A percentile compares a stretch with the other conserved stretches of the same genome.
Conservation (phyloP, 177 flowering plant genomes). For the Vitis hybrid region DNA sequence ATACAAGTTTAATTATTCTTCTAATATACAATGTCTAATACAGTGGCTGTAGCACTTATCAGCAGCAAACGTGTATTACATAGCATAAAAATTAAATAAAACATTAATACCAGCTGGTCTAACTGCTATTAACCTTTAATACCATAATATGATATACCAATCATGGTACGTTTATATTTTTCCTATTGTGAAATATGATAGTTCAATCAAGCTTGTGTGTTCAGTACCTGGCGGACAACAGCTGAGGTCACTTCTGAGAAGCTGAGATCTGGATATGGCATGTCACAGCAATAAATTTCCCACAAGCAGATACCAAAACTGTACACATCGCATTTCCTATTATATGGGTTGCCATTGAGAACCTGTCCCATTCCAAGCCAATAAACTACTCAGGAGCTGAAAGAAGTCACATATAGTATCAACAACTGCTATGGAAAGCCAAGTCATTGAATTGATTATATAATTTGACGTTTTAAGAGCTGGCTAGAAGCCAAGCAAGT, state of each 20-base stretch:
- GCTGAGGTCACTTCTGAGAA: constrained; percentile 60
- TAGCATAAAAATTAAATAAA: too few relatives aligned
- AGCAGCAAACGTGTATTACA: background rate
- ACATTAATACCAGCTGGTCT: background rate
- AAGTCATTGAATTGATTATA: background rate
- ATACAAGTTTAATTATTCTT: constrained; percentile 7
- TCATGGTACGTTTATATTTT: too few relatives aligned
- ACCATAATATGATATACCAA: too few relatives aligned
- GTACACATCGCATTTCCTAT: constrained; percentile 54
- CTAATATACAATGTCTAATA: background rate
- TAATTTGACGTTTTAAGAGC: background rate
- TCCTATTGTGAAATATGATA: too few relatives aligned
- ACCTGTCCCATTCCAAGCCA: constrained; percentile 30
- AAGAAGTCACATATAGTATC: background rate
- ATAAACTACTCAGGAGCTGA: background rate
- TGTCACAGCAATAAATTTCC: constrained; percentile 61
- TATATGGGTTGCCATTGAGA: constrained; percentile 50
- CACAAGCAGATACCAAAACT: constrained; percentile 61
- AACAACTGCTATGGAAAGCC: background rate
- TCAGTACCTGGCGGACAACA: constrained; percentile 51
- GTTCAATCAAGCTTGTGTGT: background rate
- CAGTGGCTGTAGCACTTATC: too few relatives aligned
- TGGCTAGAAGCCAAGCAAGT: background rate
- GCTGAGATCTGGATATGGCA: constrained; percentile 56
- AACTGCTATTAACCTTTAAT: background rate